phyloP scores from a whole-genome alignment of 2,329 filamentous ascomycete genomes.

The Epichloe baconii region DNA sequence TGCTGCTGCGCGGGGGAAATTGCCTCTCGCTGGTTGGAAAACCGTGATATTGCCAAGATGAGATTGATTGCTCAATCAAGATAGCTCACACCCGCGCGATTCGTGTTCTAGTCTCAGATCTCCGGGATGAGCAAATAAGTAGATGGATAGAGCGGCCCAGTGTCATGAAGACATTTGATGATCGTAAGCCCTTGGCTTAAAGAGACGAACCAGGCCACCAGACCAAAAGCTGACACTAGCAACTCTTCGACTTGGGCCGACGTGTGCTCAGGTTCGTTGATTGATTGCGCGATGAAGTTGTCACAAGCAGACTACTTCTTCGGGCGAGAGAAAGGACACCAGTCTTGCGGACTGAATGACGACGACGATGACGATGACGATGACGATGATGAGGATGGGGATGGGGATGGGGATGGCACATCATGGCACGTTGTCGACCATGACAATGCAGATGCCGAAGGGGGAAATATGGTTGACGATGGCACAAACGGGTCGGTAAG shows the following conservation, averaged over 20 bases:
- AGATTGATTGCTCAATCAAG: background rate
- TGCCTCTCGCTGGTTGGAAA: background rate
- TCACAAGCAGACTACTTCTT: background rate
- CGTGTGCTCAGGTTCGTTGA: background rate
- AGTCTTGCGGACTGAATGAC: background rate
- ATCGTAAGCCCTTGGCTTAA: background rate
- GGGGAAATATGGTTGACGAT: background rate
- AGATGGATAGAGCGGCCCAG: background rate
- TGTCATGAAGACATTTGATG: background rate
- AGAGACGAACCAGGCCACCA: background rate
- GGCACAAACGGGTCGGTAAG: background rate
- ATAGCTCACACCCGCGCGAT: background rate
- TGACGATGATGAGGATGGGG: background rate
- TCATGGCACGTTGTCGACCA: background rate
- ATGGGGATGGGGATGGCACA: background rate
- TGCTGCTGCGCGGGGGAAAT: background rate
- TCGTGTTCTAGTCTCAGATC: background rate
- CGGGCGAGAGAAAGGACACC: background rate
- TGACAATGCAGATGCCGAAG: background rate
- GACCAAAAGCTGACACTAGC: background rate
- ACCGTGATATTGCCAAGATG: background rate
- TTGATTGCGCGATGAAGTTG: background rate
- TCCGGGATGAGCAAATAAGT: background rate
- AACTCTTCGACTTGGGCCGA: background rate
- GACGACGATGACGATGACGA: too few relatives aligned